Evolutionary conservation across 805 yeast genomes (phyloP).

Genomic region (Lachancea cidri): DNA sequence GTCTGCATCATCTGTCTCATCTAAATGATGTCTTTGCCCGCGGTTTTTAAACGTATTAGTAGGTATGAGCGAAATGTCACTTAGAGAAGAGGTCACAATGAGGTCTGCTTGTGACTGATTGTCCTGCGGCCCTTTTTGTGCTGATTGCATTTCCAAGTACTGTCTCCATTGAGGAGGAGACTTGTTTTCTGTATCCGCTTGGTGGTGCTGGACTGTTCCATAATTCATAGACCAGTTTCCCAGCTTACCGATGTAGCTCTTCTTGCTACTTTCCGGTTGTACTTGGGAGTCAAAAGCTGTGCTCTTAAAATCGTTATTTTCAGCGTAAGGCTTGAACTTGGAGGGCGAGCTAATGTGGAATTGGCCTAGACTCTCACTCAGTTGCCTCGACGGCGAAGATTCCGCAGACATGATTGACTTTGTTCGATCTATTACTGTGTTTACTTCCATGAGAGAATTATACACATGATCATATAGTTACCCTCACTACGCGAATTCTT

Average conservation of each 20-base stretch:
- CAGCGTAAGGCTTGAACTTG: conserved; percentile 7
- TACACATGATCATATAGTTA: neutral
- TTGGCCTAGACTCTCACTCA: conserved; percentile 17
- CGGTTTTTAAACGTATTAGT: conserved; percentile 24
- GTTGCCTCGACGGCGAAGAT: conserved; percentile 8
- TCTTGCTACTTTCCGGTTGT: conserved; percentile 2
- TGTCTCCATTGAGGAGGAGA: conserved; percentile 27
- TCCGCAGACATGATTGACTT: conserved; percentile 5
- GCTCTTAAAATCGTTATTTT: conserved; percentile 6
- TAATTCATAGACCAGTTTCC: conserved; percentile 25
- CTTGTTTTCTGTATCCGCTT: conserved; percentile 7
- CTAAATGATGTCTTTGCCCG: conserved; percentile 2
- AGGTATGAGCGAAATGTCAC: conserved; percentile 27
- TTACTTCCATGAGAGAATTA: neutral
- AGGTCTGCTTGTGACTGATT: conserved; percentile 17
- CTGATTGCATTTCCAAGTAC: conserved; percentile 12
- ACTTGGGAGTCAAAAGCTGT: conserved; percentile 6
- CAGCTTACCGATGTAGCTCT: conserved; percentile 11
- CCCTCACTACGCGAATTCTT: conserved; percentile 5
- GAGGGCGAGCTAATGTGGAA: conserved; percentile 24
- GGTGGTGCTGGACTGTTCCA: conserved; percentile 21
- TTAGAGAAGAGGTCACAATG: conserved; percentile 24
- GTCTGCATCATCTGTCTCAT: conserved; percentile 16
- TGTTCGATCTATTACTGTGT: neutral
- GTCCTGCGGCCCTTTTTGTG: conserved; percentile 3